Base-by-base conservation (phyloP, 2,329 filamentous ascomycete species). In the Hypoxylon sp. region DNA sequence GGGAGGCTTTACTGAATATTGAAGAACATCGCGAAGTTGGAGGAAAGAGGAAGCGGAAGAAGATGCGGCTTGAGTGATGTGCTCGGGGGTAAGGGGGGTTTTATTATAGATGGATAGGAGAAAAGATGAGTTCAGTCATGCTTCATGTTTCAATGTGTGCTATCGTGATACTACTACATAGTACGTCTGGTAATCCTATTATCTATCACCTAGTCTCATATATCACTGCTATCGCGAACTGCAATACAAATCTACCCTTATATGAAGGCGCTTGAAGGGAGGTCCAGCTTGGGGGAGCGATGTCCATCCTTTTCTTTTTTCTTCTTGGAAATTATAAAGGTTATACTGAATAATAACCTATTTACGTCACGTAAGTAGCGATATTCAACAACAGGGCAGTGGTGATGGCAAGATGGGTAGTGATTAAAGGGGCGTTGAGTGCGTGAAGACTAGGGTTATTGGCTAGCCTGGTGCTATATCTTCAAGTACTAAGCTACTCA, bases 11-110 rank as follows among this genome's bases (percentile, higher is more conserved):
- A 77, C 79, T 97, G 72, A 93, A 96, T 79, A 93, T 98, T 70
- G 96, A 97, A 77, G 93, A 98, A 80, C 91, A 92, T 9, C 90
- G 91, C 73, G 94, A 98, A 80, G 93, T 97, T 4, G 88, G 91
- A 60, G 96, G 96, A n/a, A 96, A 96, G 82, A 81, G 88, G 72
- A 90, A 89, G 79, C 80, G 86, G 81, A 80, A 85, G 74, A 90
- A 88, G 80, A 74, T 88, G 41, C 79, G 81, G 37, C 63, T 76
- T 23, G 63, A 75, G 37, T 74, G 55, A 59, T 19, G 12, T 30
- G 12, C 29, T 30, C 29, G 23, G 5, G 12, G 12, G 7, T 21
- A 2, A 14, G 14, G 19, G 21, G 19, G 30, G 21, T 11, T 12
- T 32, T 25, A 5, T 45, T 27, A 30, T 56, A 37, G 41, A 37